Base-by-base conservation (phyloP, 371 early-diverging fungal species). In the Apophysomyces sp. region DNA sequence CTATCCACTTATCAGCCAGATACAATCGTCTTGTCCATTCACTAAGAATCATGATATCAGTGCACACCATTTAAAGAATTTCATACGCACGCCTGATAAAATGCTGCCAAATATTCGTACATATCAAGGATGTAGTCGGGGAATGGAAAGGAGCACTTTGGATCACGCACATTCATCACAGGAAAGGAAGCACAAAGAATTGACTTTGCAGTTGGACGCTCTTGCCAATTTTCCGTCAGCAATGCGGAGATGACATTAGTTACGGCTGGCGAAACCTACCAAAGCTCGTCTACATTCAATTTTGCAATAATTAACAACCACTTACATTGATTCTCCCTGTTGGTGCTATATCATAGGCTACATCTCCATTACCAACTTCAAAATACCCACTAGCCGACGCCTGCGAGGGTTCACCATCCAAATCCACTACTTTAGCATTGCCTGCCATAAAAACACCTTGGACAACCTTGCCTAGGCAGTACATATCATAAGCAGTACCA, bases 31-130 rank as follows among this genome's bases (percentile, higher is more conserved):
- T 60, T 4, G 71, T 69, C 77, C 74, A 82, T 66, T 80, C 76
- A 24, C 81, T 81, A 54, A 55, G 9, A 53, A 32, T 9, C 8
- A 24, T 24, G 8, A 31, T 16, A 29, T 21, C 15, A 52, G 28
- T 21, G n/a, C 31, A n/a, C 18, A 29, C 44, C 8, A 24, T 36
- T 27, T 12, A 18, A 59, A 9, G 18, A 9, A 41, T 18, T 2
- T 44, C 36, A n/a, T 13, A 62, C 68, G 69, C 80, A 86, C 78
- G 82, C 81, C 64, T 72, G 67, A 58, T 85, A 80, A 58, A 88
- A 86, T 55, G 74, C 73, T 0, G 88, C 81, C 30, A 86, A 61
- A 58, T 81, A 88, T 12, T 86, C 86, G 41, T 88, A 86, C 63
- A 86, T 84, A 41, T 86, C 88, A 0, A 83, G 79, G 37, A 88